These are phyloP conservation scores for Fraxinus platypoda DNA, from an alignment of 305 asterid species.

Conservation along the genomic window DNA sequence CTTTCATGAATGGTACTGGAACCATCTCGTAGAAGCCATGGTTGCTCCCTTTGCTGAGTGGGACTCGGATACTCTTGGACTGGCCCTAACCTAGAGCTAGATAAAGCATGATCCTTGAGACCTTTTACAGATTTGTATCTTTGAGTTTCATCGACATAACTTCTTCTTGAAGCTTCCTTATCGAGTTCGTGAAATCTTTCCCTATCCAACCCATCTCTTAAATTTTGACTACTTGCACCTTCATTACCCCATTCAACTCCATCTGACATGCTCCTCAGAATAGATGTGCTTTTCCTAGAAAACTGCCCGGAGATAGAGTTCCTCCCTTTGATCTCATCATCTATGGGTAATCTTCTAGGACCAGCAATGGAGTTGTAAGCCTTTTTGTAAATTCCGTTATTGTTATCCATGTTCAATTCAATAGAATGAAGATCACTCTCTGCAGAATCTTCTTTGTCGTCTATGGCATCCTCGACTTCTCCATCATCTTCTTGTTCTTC, in stretches of 20 bases:
- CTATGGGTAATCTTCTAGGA: constrained; percentile 33
- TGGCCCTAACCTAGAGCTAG: constrained; percentile 42
- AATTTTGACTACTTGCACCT: constrained; percentile 29
- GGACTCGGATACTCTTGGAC: constrained; percentile 41
- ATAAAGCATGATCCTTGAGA: constrained; percentile 46
- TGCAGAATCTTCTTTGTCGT: constrained; percentile 46
- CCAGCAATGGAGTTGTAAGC: constrained; percentile 27
- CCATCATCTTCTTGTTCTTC: constrained; percentile 45
- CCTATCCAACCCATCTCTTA: constrained; percentile 35
- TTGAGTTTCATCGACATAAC: constrained; percentile 47
- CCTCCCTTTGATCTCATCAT: constrained; percentile 40
- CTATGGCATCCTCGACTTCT: constrained; percentile 43
- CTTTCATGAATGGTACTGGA: constrained; percentile 33
- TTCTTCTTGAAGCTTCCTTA: constrained; percentile 51
- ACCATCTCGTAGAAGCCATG: constrained; percentile 48
- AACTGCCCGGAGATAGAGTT: constrained; percentile 44
- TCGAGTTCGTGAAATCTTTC: constrained; percentile 42
- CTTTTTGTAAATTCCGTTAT: constrained; percentile 39
- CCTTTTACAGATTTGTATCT: constrained; percentile 48
- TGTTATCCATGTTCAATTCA: constrained; percentile 50
- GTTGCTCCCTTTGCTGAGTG: constrained; percentile 41
- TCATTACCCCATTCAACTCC: constrained; percentile 51
- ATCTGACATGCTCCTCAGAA: constrained; percentile 61
- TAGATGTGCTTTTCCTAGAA: constrained; percentile 42
- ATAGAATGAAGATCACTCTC: constrained; percentile 72